A percentile compares a stretch with the other conserved stretches of the same genome.
Conservation (phyloP, 208 protist genomes). For the Herpetomonas tarakana region DNA sequence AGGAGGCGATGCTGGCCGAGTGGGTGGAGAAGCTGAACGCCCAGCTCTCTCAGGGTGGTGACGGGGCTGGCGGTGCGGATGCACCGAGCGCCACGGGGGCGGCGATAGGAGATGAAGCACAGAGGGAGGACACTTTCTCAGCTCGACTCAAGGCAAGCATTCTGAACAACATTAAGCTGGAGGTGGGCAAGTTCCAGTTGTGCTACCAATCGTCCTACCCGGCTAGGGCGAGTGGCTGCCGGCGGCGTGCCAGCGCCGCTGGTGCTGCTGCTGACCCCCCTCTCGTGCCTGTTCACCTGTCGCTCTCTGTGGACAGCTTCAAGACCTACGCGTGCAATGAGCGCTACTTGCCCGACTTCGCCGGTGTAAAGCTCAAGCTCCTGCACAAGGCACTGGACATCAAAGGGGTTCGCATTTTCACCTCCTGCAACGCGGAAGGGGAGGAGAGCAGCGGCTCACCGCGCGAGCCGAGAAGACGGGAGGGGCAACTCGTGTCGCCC, state of each 20-base stretch:
- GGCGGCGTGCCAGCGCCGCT: background rate
- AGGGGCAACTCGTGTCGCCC: slow-evolving; percentile 12
- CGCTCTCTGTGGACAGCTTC: slow-evolving; percentile 35
- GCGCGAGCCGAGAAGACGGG: background rate
- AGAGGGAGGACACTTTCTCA: slow-evolving; percentile 50
- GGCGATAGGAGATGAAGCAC: slow-evolving; percentile 6
- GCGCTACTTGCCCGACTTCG: slow-evolving; percentile 44
- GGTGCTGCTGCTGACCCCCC: background rate
- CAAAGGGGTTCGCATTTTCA: slow-evolving; percentile 31
- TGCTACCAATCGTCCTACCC: slow-evolving; percentile 39
- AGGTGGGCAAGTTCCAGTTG: slow-evolving; percentile 46
- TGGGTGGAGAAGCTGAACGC: slow-evolving; percentile 6
- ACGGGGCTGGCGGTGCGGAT: slow-evolving; percentile 3
- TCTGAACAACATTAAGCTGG: slow-evolving; percentile 74
- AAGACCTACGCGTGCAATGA: slow-evolving; percentile 56
- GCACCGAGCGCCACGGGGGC: slow-evolving; percentile 9
- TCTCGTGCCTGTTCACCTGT: background rate
- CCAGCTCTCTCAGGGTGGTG: background rate
- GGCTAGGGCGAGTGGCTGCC: background rate
- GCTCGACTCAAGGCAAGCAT: slow-evolving; percentile 73
- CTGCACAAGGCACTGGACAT: slow-evolving; percentile 52
- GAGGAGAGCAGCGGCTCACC: background rate
- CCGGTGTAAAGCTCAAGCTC: slow-evolving; percentile 27
- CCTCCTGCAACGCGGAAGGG: background rate
- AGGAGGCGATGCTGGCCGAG: slow-evolving; percentile 36